Conservation (phyloP, 805 yeast genomes). For the Candida caryicola region DNA sequence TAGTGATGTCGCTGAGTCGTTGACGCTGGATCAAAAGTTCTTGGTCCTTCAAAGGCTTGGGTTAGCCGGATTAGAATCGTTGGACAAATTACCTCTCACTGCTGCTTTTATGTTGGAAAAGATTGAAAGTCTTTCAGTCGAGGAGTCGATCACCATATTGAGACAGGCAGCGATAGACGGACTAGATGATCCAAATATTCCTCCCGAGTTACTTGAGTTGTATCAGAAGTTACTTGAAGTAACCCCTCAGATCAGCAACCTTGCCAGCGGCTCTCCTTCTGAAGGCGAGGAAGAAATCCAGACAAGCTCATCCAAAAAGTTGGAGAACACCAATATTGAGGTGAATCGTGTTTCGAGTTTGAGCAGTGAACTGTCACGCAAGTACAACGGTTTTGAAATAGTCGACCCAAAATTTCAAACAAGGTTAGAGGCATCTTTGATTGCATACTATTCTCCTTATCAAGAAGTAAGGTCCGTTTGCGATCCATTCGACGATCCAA, state of each 20-base stretch:
- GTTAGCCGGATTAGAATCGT: conserved; percentile 21
- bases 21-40: conserved; percentile 26
- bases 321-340: not conserved
- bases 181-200: conserved; percentile 31
- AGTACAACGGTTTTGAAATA: not conserved
- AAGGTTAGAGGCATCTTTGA: conserved; percentile 18
- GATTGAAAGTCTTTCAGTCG: conserved; percentile 19
- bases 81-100: conserved; percentile 30
- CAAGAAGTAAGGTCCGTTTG: conserved; percentile 33
- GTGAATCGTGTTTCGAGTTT: not conserved
- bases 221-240: conserved; percentile 18
- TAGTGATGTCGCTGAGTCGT: conserved; percentile 20
- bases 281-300: not conserved
- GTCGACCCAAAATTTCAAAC: conserved; percentile 18
- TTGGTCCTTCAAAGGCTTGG: conserved; percentile 27
- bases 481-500: conserved; percentile 21
- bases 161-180: conserved; percentile 28
- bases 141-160: conserved; percentile 26
- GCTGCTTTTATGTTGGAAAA: conserved; percentile 28
- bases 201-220: conserved; percentile 23
- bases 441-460: conserved; percentile 28
- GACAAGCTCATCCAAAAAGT: too few species aligned
- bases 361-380: not conserved
- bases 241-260: not conserved
- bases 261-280: not conserved